A percentile compares a stretch with the other conserved stretches of the same genome.
phyloP scores from a whole-genome alignment of 1,139 yeast species.

The Taiozyma sp. region DNA sequence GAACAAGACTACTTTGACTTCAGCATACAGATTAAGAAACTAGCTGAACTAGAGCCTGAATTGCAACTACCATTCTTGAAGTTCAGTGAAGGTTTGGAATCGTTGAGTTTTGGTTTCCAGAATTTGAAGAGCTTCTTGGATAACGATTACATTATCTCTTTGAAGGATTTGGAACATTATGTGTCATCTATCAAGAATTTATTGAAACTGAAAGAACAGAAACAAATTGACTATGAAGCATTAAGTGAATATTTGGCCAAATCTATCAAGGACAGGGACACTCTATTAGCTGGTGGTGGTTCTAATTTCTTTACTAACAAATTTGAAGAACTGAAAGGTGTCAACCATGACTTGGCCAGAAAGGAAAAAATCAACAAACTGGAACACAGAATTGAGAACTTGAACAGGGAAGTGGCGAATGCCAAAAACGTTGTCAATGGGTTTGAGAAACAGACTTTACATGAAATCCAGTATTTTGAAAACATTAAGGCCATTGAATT shows the following conservation, averaged over 20 bases:
- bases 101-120: conserved; percentile 39
- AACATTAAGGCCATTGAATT: conserved; percentile 73
- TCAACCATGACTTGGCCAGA: conserved; percentile 50
- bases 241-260: conserved; percentile 71
- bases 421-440: conserved; percentile 70
- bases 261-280: conserved; percentile 61
- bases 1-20: conserved; percentile 69
- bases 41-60: conserved; percentile 47
- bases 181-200: conserved; percentile 69
- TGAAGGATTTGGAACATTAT: conserved; percentile 86
- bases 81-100: conserved; percentile 49
- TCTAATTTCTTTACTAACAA: conserved; percentile 47
- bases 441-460: conserved; percentile 55
- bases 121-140: conserved; percentile 62
- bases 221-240: conserved; percentile 86
- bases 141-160: conserved; percentile 72
- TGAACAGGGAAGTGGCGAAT: conserved; percentile 51
- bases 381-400: conserved; percentile 51
- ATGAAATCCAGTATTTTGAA: conserved; percentile 82
- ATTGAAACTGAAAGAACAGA: conserved; percentile 83
- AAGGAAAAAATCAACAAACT: conserved; percentile 45
- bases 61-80: conserved; percentile 45
- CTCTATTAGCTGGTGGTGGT: conserved; percentile 49
- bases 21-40: conserved; percentile 60
- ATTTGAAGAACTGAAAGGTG: conserved; percentile 55